phyloP scores from a whole-genome alignment of 805 yeast species.

The Kazachstania bromeliacearum region DNA sequence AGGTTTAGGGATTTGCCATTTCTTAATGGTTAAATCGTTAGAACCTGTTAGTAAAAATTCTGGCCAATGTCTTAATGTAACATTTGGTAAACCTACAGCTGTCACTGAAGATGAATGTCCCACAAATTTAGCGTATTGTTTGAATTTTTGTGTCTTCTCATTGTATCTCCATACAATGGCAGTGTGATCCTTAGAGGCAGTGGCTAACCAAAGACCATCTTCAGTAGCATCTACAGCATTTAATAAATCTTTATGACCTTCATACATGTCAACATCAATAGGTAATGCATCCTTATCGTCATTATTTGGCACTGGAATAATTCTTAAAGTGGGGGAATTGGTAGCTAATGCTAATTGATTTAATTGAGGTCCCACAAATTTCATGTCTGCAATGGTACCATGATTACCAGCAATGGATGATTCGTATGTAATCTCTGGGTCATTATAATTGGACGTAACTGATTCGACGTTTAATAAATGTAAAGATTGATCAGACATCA shows the following conservation, averaged over 20 bases:
- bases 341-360: constrained; percentile 75
- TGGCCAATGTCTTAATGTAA: constrained; percentile 40
- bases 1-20: constrained; percentile 66
- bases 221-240: constrained; percentile 67
- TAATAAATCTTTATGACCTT: constrained; percentile 80
- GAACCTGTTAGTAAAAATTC: constrained; percentile 73
- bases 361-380: constrained; percentile 56
- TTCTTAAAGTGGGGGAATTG: constrained; percentile 79
- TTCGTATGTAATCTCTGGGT: constrained; percentile 33
- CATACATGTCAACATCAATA: constrained; percentile 51
- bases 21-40: constrained; percentile 74
- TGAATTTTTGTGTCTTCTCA: constrained; percentile 33
- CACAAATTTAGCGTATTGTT: constrained; percentile 49
- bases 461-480: constrained; percentile 36
- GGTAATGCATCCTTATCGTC: constrained; percentile 25
- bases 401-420: constrained; percentile 82
- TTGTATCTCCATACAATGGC: constrained; percentile 75
- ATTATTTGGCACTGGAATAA: constrained; percentile 38
- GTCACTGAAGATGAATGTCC: constrained; percentile 89
- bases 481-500: constrained; percentile 80
- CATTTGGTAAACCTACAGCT: constrained; percentile 66
- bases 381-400: constrained; percentile 88
- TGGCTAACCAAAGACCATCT: constrained; percentile 84
- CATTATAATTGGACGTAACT: constrained; percentile 20
- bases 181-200: constrained; percentile 83